A percentile compares a stretch with the other conserved stretches of the same genome.
phyloP scores from a whole-genome alignment of 352 stramenopile species.

The Pythium pyrilobum region DNA sequence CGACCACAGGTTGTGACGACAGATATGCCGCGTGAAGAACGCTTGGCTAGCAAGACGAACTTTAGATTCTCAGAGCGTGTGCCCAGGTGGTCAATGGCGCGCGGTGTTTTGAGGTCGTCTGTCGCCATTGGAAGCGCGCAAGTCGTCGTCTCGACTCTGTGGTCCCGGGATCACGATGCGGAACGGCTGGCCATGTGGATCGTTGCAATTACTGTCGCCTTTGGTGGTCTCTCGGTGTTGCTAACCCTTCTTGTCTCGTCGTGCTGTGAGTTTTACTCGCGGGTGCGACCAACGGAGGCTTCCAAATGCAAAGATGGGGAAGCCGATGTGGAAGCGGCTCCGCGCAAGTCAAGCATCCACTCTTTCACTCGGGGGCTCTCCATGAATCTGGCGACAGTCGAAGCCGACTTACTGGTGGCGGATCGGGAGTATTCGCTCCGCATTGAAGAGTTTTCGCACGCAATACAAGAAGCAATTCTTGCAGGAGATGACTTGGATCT shows the following conservation, averaged over 20 bases:
- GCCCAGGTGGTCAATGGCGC: neutral
- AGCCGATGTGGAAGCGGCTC: too few species aligned
- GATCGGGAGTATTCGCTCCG: neutral
- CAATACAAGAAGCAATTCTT: neutral
- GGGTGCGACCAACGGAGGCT: too few species aligned
- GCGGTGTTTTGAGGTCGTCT: neutral
- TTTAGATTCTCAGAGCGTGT: too few species aligned
- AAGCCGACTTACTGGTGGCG: neutral
- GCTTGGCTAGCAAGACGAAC: too few species aligned
- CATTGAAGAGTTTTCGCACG: neutral
- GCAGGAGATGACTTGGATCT: constrained; percentile 5
- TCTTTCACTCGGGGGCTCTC: too few species aligned
- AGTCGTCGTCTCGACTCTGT: neutral
- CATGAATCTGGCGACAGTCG: too few species aligned
- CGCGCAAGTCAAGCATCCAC: too few species aligned
- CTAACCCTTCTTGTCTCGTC: neutral
- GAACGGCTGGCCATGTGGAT: constrained; percentile 4
- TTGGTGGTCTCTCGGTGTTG: neutral
- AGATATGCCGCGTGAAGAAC: neutral
- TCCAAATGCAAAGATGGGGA: too few species aligned
- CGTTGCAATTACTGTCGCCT: neutral
- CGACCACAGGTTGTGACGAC: neutral
- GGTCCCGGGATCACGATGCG: neutral
- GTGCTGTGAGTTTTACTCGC: too few species aligned
- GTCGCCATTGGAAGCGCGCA: constrained; percentile 9